Conservation (phyloP, 306 rosid species). For the Lagenaria siceraria region DNA sequence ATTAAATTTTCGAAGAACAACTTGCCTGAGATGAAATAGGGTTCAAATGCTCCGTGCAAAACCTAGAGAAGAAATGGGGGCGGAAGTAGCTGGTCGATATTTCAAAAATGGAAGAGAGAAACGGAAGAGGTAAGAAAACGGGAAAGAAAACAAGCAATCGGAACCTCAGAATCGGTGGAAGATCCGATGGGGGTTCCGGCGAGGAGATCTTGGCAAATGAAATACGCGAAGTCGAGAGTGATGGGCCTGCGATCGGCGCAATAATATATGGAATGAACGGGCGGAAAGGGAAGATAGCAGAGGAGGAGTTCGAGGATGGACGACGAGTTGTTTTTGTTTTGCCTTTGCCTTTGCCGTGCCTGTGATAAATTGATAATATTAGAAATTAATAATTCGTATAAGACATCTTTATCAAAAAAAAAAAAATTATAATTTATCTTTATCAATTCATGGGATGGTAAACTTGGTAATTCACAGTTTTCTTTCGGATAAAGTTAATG, state of each 20-base stretch:
- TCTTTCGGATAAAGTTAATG: not conserved
- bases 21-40: conserved; percentile 3
- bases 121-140: not conserved
- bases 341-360: not conserved
- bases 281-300: conserved; percentile 2
- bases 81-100: not conserved
- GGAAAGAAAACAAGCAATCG: not conserved
- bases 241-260: conserved; percentile 35
- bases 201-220: conserved; percentile 26
- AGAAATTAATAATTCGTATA: not conserved
- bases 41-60: not conserved
- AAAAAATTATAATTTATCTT: not conserved
- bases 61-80: not conserved
- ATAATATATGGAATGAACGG: not conserved
- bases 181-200: conserved; percentile 15
- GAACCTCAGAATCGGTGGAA: not conserved
- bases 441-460: not conserved
- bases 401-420: no score
- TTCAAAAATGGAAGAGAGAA: not conserved
- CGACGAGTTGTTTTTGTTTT: not conserved
- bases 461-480: not conserved
- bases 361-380: not conserved
- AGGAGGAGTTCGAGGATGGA: conserved; percentile 12
- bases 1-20: not conserved
- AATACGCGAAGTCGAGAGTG: conserved; percentile 9